A percentile compares a stretch with the other conserved stretches of the same genome.
Conservation (phyloP, 2,329 filamentous ascomycete species). For the Diaporthe longicolla region DNA sequence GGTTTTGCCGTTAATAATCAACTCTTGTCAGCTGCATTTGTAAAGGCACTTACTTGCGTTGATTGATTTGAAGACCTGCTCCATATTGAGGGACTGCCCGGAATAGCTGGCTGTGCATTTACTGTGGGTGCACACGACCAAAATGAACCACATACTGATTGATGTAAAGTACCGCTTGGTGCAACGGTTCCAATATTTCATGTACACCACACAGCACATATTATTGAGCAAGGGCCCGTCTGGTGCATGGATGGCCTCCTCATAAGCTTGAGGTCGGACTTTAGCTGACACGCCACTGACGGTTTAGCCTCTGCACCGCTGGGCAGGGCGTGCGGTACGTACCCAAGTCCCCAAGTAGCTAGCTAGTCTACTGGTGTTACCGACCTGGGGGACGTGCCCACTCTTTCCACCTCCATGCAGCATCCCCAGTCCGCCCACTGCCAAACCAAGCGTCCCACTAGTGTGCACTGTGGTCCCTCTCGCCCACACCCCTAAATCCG, state of each 20-base stretch:
- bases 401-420: not conserved
- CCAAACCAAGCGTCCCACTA: constrained; percentile 28
- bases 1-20: constrained; percentile 19
- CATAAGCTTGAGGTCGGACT: constrained; percentile 33
- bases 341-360: not conserved
- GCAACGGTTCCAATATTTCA: constrained; percentile 20
- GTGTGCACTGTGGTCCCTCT: not conserved
- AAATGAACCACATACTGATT: not conserved
- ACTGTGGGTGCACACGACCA: not conserved
- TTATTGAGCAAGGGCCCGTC: constrained; percentile 7
- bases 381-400: constrained; percentile 24
- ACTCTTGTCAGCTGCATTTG: constrained; percentile 21
- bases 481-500: constrained; percentile 22
- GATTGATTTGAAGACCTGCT: not conserved
- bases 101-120: not conserved
- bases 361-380: not conserved
- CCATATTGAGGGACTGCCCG: not conserved
- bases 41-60: not conserved
- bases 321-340: not conserved
- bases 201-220: not conserved
- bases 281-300: constrained; percentile 30
- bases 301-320: constrained; percentile 6
- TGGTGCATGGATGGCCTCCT: constrained; percentile 10
- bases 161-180: not conserved
- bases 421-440: not conserved